These are phyloP conservation scores for Epichloe coenophiala DNA, from an alignment of 2,329 filamentous ascomycete species.

Conservation along the genomic window DNA sequence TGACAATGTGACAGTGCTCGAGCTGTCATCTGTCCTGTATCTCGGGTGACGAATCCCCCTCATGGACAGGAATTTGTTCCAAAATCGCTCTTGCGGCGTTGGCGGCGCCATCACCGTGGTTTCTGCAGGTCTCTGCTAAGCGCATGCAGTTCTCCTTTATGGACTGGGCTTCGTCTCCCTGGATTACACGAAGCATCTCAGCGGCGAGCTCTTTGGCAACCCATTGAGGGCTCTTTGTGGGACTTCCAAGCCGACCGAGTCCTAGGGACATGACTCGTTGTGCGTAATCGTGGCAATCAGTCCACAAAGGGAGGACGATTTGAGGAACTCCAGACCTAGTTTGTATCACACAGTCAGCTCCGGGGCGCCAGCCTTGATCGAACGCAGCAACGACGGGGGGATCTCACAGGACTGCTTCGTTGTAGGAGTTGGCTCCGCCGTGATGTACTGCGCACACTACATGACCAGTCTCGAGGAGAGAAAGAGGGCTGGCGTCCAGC, in stretches of 20 bases:
- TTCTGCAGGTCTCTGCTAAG: not conserved
- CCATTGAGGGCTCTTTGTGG: constrained; percentile 11
- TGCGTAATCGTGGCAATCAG: constrained; percentile 32
- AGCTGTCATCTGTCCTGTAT: too few relatives aligned
- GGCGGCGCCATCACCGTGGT: not conserved
- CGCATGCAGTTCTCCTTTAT: not conserved
- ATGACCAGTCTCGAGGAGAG: constrained; percentile 21
- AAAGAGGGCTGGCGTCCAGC: constrained; percentile 23
- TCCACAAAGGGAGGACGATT: constrained; percentile 29
- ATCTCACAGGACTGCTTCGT: constrained; percentile 22
- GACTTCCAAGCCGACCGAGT: constrained; percentile 20
- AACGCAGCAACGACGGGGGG: not conserved
- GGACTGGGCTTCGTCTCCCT: not conserved
- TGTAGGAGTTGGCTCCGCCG: constrained; percentile 30
- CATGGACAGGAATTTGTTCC: not conserved
- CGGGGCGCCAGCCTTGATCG: not conserved
- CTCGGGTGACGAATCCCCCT: not conserved
- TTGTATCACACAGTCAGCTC: not conserved
- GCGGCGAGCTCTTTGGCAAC: not conserved
- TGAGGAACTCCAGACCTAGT: constrained; percentile 31
- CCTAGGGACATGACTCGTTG: constrained; percentile 28
- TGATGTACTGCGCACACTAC: constrained; percentile 29
- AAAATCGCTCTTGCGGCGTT: not conserved
- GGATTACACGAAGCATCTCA: not conserved
- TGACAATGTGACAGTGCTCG: too few relatives aligned